Conservation (phyloP, 305 asterid genomes). For the Nicotiana rustica region DNA sequence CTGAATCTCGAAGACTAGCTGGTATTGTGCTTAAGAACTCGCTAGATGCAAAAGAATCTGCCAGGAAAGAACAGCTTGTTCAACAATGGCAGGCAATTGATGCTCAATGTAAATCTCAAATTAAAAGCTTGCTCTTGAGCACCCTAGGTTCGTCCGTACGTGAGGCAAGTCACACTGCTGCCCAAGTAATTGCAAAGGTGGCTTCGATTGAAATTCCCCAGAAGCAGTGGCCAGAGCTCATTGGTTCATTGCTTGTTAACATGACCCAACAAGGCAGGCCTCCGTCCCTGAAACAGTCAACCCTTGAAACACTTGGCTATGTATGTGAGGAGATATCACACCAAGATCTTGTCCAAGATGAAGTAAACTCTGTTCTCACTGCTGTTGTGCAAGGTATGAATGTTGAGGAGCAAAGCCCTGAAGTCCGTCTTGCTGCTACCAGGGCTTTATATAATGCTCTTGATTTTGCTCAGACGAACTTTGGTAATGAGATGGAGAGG, state of each 20-base stretch:
- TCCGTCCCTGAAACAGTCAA: slow-evolving; percentile 73
- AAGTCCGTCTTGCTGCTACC: slow-evolving; percentile 83
- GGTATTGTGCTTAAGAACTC: slow-evolving; percentile 85
- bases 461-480: slow-evolving; percentile 87
- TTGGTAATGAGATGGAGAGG: slow-evolving; percentile 80
- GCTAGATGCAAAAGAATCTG: slow-evolving; percentile 78
- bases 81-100: slow-evolving; percentile 78
- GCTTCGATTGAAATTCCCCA: slow-evolving; percentile 82
- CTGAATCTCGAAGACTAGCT: slow-evolving; percentile 83
- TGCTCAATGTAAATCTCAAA: slow-evolving; percentile 63
- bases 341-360: slow-evolving; percentile 75
- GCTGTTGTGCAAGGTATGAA: slow-evolving; percentile 95
- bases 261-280: slow-evolving; percentile 70
- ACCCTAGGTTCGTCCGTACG: slow-evolving; percentile 71
- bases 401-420: slow-evolving; percentile 59
- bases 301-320: slow-evolving; percentile 86
- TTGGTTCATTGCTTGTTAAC: slow-evolving; percentile 61
- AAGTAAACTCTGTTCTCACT: slow-evolving; percentile 78
- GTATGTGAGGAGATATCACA: slow-evolving; percentile 87
- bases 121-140: slow-evolving; percentile 62
- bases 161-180: slow-evolving; percentile 80
- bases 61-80: slow-evolving; percentile 62
- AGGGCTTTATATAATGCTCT: slow-evolving; percentile 80
- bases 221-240: slow-evolving; percentile 90
- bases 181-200: slow-evolving; percentile 86